Percentiles rank a stretch among this genome's conserved stretches.
Evolutionary conservation across 176 grass and related monocot species (phyloP).

Genomic region (Puccinellia tenuiflora): DNA sequence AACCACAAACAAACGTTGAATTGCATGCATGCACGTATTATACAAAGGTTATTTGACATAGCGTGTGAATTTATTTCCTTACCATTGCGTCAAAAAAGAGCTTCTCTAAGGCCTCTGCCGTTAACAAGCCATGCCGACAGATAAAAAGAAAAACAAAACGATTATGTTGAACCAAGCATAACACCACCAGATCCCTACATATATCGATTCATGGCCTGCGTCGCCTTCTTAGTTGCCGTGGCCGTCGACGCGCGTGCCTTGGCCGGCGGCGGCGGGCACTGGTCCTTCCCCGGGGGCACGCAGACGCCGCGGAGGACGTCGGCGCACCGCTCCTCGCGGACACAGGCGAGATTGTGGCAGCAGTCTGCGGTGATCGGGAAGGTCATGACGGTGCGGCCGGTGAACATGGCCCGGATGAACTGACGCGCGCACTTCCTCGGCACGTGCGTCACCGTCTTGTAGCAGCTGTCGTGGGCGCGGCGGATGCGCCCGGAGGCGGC

Average conservation of each 20-base stretch:
- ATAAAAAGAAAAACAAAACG: neutral
- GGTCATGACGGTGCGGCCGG: neutral
- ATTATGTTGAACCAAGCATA: neutral
- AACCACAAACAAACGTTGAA: too few species aligned
- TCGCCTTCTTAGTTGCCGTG: neutral
- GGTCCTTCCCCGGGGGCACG: neutral
- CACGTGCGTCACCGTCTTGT: neutral
- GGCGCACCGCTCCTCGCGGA: neutral
- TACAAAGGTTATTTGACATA: too few species aligned
- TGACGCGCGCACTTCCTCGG: neutral
- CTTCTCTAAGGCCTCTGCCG: too few species aligned
- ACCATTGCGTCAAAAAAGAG: too few species aligned
- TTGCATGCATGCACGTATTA: too few species aligned
- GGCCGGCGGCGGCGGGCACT: neutral
- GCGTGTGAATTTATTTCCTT: too few species aligned
- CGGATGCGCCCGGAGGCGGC: neutral
- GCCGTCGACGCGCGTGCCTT: neutral
- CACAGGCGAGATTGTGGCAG: neutral
- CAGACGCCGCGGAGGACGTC: neutral
- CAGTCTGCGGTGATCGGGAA: neutral
- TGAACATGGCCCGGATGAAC: neutral
- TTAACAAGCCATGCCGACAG: neutral
- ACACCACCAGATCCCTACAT: neutral
- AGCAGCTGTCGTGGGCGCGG: neutral
- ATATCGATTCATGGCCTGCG: neutral